Evolutionary conservation across 1,284 basidiomycete species (phyloP), one percentile per base, ranked within the genome.

Genomic region (Boletus subluridellus): DNA sequence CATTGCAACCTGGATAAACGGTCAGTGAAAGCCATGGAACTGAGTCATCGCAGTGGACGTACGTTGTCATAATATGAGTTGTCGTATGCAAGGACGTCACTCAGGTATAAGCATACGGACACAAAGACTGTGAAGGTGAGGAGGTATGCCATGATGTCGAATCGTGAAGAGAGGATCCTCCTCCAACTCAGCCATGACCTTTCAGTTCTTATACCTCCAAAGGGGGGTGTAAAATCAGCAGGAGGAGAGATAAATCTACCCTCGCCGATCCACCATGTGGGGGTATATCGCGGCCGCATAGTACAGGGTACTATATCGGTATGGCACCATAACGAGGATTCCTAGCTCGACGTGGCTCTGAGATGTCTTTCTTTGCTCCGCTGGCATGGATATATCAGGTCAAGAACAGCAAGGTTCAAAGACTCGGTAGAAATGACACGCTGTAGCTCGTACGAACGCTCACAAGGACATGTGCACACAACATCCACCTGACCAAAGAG

Each of bases 61-160:
- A 86, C 86, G 65, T 87, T 88, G 69, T 88, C 85, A 68, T 78
- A 83, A 49, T 83, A 77, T 60, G 76, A 77, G 64, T 78, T 79
- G 68, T 83, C 80, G 66, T 82, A 85, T 24, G 78, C 81, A 51
- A 61, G 57, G 39, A 67, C 66, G 41, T 63, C 52, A 44, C 70
- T 45, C 37, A 63, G 49, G 61, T 44, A 63, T 9, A 49, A 21
- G 56, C 59, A 57, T 56, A 60, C 60, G 54, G 53, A 52, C 30
- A 56, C 38, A 41, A 60, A 44, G 42, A 57, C 32, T 11, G 24
- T 21, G 15, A 62, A 15, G 42, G 21, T 14, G 28, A 47, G 15
- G 11, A 57, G 26, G 39, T 57, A 46, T 44, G 51, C 42, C 70
- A 69, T 72, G 54, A 41, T 46, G 35, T 26, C 37, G n/a, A 55